Conservation (phyloP, 2,329 filamentous ascomycete genomes). For the Cordyceps cicadae region DNA sequence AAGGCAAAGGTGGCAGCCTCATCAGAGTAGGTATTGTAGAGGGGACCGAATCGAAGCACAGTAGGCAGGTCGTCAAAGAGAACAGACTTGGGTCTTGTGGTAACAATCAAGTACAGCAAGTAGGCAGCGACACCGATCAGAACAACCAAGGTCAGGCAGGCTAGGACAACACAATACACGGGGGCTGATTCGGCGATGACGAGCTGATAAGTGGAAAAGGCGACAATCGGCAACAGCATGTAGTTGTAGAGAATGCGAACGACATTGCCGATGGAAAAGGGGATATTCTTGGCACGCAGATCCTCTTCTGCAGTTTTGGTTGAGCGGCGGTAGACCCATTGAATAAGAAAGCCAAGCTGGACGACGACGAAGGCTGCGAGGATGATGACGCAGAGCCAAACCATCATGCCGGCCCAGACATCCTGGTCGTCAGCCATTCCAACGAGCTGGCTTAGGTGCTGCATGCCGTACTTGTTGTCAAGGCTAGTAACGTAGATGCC, state of each 20-base stretch:
- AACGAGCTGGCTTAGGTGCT: conserved; percentile 69
- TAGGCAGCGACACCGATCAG: conserved; percentile 68
- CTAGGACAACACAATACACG: conserved; percentile 62
- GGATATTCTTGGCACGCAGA: conserved; percentile 80
- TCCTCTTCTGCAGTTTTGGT: conserved; percentile 74
- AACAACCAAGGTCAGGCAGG: conserved; percentile 63
- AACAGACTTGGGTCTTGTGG: conserved; percentile 72
- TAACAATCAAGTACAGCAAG: conserved; percentile 72
- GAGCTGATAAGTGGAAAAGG: conserved; percentile 85
- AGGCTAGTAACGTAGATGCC: conserved; percentile 79
- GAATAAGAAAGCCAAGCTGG: conserved; percentile 66
- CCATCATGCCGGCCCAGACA: conserved; percentile 88
- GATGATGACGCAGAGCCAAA: conserved; percentile 79
- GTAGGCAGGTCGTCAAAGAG: conserved; percentile 91
- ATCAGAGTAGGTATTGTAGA: conserved; percentile 97
- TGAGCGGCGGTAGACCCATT: conserved; percentile 67
- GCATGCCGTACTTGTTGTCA: conserved; percentile 59
- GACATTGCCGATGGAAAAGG: conserved; percentile 72
- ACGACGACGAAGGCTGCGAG: conserved; percentile 57
- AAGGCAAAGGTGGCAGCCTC: conserved; percentile 85
- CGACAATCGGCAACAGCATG: conserved; percentile 78
- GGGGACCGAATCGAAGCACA: conserved; percentile 78
- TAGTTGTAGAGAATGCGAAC: conserved; percentile 88
- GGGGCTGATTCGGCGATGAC: conserved; percentile 64
- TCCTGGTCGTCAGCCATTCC: conserved; percentile 71